These are phyloP conservation scores for Candida manassasensis DNA, from an alignment of 805 yeast species.

Conservation along the genomic window DNA sequence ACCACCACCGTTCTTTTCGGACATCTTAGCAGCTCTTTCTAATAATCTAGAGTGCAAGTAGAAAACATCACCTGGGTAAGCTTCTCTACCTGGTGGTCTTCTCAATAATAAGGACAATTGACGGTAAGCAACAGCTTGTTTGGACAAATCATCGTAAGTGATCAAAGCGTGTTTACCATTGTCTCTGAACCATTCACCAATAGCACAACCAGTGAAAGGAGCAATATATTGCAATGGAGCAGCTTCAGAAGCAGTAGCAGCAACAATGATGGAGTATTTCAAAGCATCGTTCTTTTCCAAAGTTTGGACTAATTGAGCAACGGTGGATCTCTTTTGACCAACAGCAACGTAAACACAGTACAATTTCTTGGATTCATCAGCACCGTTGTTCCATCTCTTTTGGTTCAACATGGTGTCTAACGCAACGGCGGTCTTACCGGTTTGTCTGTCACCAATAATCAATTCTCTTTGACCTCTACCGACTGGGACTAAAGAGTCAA, in stretches of 20 bases:
- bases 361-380: conserved; percentile 94
- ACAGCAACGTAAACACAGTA: conserved; percentile 99
- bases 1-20: conserved; percentile 85
- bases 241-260: conserved; percentile 99
- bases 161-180: conserved; percentile 97
- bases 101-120: conserved; percentile 95
- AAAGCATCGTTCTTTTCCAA: conserved; percentile 97
- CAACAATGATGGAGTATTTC: conserved; percentile 96
- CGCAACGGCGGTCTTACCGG: conserved; percentile 99
- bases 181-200: conserved; percentile 99
- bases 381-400: conserved; percentile 96
- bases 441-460: conserved; percentile 99
- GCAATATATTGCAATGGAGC: conserved; percentile 99
- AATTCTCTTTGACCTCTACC: conserved; percentile 99
- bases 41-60: conserved; percentile 91
- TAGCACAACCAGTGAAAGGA: conserved; percentile 99
- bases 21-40: conserved; percentile 98
- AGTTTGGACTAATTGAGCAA: conserved; percentile 98
- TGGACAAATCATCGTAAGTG: conserved; percentile 96
- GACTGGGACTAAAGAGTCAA: conserved; percentile 97
- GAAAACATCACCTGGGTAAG: conserved; percentile 96
- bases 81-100: conserved; percentile 97
- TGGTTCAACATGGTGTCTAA: conserved; percentile 97
- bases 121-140: conserved; percentile 99
- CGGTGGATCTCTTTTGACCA: conserved; percentile 99